phyloP scores from a whole-genome alignment of 306 rosid genomes.

The Glycine tomentella region DNA sequence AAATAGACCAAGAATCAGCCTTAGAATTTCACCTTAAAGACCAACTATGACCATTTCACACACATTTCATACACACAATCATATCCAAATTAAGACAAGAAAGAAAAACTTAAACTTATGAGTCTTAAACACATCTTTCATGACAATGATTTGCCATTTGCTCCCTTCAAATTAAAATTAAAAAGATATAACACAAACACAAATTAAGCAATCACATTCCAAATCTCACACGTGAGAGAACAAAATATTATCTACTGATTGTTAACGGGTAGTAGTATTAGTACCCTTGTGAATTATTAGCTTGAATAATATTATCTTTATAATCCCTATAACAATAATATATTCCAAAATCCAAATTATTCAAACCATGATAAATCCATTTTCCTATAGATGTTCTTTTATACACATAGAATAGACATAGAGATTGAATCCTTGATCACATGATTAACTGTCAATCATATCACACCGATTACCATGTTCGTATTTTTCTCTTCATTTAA shows the following conservation, averaged over 20 bases:
- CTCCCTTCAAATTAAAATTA: background rate
- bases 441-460: background rate
- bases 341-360: background rate
- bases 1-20: constrained; percentile 14
- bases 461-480: background rate
- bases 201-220: background rate
- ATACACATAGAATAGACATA: background rate
- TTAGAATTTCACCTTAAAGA: constrained; percentile 13
- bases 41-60: constrained; percentile 28
- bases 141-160: background rate
- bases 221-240: background rate
- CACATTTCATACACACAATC: background rate
- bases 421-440: background rate
- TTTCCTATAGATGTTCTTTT: background rate
- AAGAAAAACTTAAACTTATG: background rate
- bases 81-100: background rate
- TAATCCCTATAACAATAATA: constrained; percentile 13
- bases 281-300: background rate
- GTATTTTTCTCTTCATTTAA: background rate
- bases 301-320: background rate
- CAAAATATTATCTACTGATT: background rate
- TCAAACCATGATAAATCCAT: constrained; percentile 23
- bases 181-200: background rate
- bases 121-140: background rate
- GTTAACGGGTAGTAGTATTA: background rate